Evolutionary conservation across 495 filamentous ascomycete species (phyloP).

Genomic region (Lasiosphaeriaceae sp.): DNA sequence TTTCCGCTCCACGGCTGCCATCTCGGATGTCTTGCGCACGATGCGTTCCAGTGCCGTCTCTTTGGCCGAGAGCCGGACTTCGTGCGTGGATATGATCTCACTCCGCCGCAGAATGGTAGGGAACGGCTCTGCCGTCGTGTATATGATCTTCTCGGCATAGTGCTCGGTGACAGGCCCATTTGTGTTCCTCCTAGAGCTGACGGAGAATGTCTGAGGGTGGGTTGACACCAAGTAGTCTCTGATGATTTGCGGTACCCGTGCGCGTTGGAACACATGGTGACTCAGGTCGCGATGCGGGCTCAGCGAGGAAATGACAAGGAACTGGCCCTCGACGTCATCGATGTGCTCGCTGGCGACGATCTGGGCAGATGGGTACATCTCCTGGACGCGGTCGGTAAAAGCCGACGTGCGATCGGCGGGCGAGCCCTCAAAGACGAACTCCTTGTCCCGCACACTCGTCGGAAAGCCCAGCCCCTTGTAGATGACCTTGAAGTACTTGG

Average conservation of each 20-base stretch:
- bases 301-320: conserved; percentile 76
- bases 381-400: conserved; percentile 90
- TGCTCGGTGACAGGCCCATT: conserved; percentile 62
- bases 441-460: conserved; percentile 73
- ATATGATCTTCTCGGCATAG: conserved; percentile 82
- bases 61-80: conserved; percentile 63
- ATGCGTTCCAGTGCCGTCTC: conserved; percentile 92
- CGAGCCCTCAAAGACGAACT: conserved; percentile 85
- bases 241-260: conserved; percentile 75
- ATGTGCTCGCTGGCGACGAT: conserved; percentile 67
- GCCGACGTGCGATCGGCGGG: conserved; percentile 69
- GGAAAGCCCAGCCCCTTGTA: conserved; percentile 94
- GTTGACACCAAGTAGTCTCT: conserved; percentile 80
- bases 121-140: conserved; percentile 79
- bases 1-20: conserved; percentile 68
- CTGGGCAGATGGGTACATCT: conserved; percentile 84
- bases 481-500: conserved; percentile 87
- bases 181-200: conserved; percentile 64
- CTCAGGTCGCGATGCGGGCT: conserved; percentile 74
- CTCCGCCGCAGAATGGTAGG: conserved; percentile 87
- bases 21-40: conserved; percentile 82
- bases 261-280: conserved; percentile 85
- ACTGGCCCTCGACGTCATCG: conserved; percentile 87
- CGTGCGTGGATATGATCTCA: conserved; percentile 69
- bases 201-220: conserved; percentile 67